Evolutionary conservation across 345 rosid genomes (phyloP).

Genomic region (Luvunga scandens): DNA sequence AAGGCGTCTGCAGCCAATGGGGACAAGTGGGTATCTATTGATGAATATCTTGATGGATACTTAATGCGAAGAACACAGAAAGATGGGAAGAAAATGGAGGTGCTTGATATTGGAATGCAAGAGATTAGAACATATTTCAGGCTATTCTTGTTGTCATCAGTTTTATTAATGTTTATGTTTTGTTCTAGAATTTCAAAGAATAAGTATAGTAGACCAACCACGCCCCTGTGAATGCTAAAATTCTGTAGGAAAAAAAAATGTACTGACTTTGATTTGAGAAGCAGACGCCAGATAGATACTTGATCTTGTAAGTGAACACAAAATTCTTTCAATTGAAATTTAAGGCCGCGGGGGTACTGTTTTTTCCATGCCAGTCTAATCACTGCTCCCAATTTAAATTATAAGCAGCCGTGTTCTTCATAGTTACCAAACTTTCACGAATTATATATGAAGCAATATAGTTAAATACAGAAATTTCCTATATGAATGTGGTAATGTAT

Average conservation of each 20-base stretch:
- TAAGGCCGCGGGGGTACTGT: background rate
- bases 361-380: background rate
- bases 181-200: constrained; percentile 89
- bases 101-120: constrained; percentile 91
- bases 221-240: constrained; percentile 21
- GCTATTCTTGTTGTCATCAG: constrained; percentile 87
- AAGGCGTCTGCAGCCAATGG: constrained; percentile 30
- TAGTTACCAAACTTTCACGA: background rate
- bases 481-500: background rate
- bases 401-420: background rate
- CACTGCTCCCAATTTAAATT: background rate
- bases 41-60: constrained; percentile 89
- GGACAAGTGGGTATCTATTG: constrained; percentile 79
- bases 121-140: constrained; percentile 95
- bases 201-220: constrained; percentile 57
- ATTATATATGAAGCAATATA: background rate
- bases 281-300: background rate
- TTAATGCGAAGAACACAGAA: constrained; percentile 78
- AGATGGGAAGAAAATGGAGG: constrained; percentile 85
- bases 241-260: constrained; percentile 16
- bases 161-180: constrained; percentile 82
- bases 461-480: background rate
- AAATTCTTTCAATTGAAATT: background rate
- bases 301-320: background rate
- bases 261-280: background rate